Evolutionary conservation across 345 rosid species (phyloP), one percentile per base, ranked within the genome.

Genomic region (Boechera stricta): DNA sequence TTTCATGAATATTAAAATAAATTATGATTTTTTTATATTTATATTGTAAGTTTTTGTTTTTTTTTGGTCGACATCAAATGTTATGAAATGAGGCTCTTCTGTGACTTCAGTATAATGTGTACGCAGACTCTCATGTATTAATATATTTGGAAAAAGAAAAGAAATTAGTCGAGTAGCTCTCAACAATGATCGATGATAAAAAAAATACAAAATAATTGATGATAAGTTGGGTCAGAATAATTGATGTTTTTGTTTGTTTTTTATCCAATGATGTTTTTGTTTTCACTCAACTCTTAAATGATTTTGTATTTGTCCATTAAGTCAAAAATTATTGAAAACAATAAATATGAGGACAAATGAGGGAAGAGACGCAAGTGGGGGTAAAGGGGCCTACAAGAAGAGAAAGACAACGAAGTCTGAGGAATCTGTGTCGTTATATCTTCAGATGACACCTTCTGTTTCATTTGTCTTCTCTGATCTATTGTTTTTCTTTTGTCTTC

Each of bases 401-500:
- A 60, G 69, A 55, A 78, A 72, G 81, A 78, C 81, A 72, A 78
- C 58, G 55, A 66, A 78, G 74, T 72, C 73, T 78, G 77, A 83
- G 83, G 86, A 84, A 88, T 85, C 90, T 88, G 77, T 86, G 86
- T 82, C 84, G 83, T 82, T 77, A 47, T 81, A 84, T 79, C 85
- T 71, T 76, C 69, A 64, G 57, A 74, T 42, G 59, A 64, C 71
- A 80, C 47, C 68, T 57, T 65, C 72, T 55, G 61, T 32, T 76
- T 63, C 52, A 44, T 71, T 58, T 76, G 80, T 76, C 75, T 63
- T 71, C 66, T 61, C 56, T 60, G 1, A 4, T 69, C 55, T 67
- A 8, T 45, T 8, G 2, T 4, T 41, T 62, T 64, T 49, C 52
- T 69, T 24, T 2, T 56, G 18, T 72, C 31, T 39, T 73, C 11